Evolutionary conservation across 495 filamentous ascomycete species (phyloP).

Genomic region (Chlorociboria aeruginascens): DNA sequence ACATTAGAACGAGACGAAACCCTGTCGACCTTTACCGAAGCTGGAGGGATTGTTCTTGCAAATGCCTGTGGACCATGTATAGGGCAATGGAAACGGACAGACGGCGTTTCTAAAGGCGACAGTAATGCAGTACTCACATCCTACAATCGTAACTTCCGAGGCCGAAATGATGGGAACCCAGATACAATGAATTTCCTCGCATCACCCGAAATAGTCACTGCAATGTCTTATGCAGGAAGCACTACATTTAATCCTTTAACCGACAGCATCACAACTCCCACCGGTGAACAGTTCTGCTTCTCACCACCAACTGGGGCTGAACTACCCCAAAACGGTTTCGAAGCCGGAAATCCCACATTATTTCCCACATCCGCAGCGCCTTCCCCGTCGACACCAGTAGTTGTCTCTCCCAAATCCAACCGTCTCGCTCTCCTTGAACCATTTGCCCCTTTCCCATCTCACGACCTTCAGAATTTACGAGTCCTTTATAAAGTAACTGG

Average conservation of each 20-base stretch:
- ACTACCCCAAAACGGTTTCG: constrained; percentile 70
- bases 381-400: constrained; percentile 49
- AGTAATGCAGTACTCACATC: constrained; percentile 93
- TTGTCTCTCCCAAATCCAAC: constrained; percentile 72
- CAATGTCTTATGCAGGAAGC: constrained; percentile 81
- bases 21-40: constrained; percentile 72
- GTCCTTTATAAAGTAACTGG: constrained; percentile 93
- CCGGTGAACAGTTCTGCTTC: constrained; percentile 76
- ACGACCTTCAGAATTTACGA: constrained; percentile 58
- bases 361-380: constrained; percentile 59
- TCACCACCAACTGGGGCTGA: constrained; percentile 65
- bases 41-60: constrained; percentile 80
- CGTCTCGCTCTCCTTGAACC: constrained; percentile 87
- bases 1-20: constrained; percentile 81
- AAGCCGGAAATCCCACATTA: constrained; percentile 63
- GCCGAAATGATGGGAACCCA: constrained; percentile 91
- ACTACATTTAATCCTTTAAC: constrained; percentile 96
- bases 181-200: constrained; percentile 98
- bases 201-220: constrained; percentile 90
- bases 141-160: constrained; percentile 97
- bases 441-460: constrained; percentile 69
- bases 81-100: constrained; percentile 91
- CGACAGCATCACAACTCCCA: constrained; percentile 70
- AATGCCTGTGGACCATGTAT: constrained; percentile 87
- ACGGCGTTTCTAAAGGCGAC: constrained; percentile 68